Evolutionary conservation across 2,329 filamentous ascomycete genomes (phyloP).

Genomic region (Ophiostoma montium): DNA sequence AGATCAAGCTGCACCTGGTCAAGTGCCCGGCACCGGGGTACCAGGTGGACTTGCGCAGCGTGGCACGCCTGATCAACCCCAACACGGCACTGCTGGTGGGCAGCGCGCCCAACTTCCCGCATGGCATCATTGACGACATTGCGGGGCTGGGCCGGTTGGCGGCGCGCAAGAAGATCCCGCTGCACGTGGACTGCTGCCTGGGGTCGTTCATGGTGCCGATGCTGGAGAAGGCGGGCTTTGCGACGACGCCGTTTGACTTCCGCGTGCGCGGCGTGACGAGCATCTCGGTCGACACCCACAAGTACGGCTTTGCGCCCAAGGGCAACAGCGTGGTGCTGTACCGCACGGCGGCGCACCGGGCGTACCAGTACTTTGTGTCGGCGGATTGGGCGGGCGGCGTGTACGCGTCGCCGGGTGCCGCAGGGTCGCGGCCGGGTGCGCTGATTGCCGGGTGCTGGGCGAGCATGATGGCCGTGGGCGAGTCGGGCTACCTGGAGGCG

Average conservation of each 20-base stretch:
- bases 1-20: conserved; percentile 86
- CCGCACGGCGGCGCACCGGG: conserved; percentile 61
- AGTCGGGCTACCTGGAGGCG: conserved; percentile 73
- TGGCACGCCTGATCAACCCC: conserved; percentile 76
- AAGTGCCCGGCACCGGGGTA: conserved; percentile 72
- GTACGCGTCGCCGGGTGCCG: conserved; percentile 84
- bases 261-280: conserved; percentile 84
- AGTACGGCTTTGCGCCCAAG: conserved; percentile 97
- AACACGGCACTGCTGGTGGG: conserved; percentile 92
- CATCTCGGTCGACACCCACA: conserved; percentile 95
- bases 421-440: conserved; percentile 81
- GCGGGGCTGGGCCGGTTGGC: conserved; percentile 71
- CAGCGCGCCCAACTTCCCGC: conserved; percentile 92
- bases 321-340: conserved; percentile 91
- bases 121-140: conserved; percentile 96
- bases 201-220: conserved; percentile 91
- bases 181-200: conserved; percentile 96
- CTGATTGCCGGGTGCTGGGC: conserved; percentile 96
- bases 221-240: conserved; percentile 86
- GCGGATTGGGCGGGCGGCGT: conserved; percentile 93
- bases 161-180: conserved; percentile 60
- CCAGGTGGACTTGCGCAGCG: conserved; percentile 66
- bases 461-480: conserved; percentile 75
- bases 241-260: conserved; percentile 83
- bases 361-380: conserved; percentile 92